Evolutionary conservation across 2,329 filamentous ascomycete species (phyloP).

Genomic region (Alternaria ethzedia): DNA sequence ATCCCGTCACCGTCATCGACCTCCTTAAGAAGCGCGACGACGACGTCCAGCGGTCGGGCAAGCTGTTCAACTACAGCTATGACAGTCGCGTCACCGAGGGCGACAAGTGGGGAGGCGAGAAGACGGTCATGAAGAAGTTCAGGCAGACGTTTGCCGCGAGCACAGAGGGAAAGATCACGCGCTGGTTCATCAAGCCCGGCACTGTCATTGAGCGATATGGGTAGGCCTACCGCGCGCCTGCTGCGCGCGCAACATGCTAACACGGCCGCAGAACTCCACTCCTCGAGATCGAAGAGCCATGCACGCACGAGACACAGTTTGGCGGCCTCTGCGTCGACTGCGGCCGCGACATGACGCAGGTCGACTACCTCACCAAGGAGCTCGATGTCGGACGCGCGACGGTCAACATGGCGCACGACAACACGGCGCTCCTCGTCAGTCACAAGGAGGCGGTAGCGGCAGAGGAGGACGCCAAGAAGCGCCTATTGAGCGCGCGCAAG

Average conservation of each 20-base stretch:
- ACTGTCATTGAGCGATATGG: slow-evolving; percentile 62
- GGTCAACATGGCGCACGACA: slow-evolving; percentile 94
- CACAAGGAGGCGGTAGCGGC: slow-evolving; percentile 77
- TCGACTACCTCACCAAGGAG: slow-evolving; percentile 80
- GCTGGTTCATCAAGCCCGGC: slow-evolving; percentile 75
- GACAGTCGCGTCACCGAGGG: slow-evolving; percentile 72
- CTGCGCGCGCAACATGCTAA: slow-evolving; percentile 10
- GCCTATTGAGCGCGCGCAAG: slow-evolving; percentile 80
- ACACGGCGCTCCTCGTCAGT: slow-evolving; percentile 85
- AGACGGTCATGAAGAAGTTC: slow-evolving; percentile 71
- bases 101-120: slow-evolving; percentile 75
- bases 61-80: slow-evolving; percentile 87
- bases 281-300: slow-evolving; percentile 87
- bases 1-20: slow-evolving; percentile 91
- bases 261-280: slow-evolving; percentile 57
- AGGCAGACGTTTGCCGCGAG: slow-evolving; percentile 83
- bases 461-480: slow-evolving; percentile 84
- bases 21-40: slow-evolving; percentile 80
- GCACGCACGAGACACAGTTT: slow-evolving; percentile 89
- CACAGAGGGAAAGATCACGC: slow-evolving; percentile 76
- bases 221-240: slow-evolving; percentile 38
- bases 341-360: slow-evolving; percentile 93
- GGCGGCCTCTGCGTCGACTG: slow-evolving; percentile 89
- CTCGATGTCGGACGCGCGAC: slow-evolving; percentile 84
- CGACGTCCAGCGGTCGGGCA: slow-evolving; percentile 74